Percentiles rank a stretch among this genome's conserved stretches.
phyloP scores from a whole-genome alignment of 192 early-diverging fungal genomes.

The Phlyctochytrium arcticum region DNA sequence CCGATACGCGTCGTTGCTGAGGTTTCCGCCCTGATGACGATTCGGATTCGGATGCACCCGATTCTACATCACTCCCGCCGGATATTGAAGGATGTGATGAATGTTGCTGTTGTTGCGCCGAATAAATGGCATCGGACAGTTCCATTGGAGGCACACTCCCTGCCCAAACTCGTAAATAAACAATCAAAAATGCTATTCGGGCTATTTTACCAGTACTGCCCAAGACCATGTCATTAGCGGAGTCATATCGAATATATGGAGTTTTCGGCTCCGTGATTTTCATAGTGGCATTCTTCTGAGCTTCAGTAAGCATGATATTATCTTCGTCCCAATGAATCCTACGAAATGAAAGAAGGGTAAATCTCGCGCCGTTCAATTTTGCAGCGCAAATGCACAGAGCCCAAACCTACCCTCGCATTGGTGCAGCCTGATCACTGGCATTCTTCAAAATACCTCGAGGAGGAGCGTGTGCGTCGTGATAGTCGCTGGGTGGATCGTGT shows the following conservation, averaged over 20 bases:
- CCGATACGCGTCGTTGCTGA: neutral
- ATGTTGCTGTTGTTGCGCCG: neutral
- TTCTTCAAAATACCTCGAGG: slow-evolving; percentile 12
- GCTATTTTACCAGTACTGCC: slow-evolving; percentile 38
- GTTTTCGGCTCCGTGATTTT: slow-evolving; percentile 96
- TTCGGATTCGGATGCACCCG: neutral
- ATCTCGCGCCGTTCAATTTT: neutral
- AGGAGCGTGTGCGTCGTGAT: neutral
- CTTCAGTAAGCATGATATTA: slow-evolving; percentile 81
- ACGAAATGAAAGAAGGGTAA: neutral
- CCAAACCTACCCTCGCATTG: slow-evolving; percentile 9
- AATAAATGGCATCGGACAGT: slow-evolving; percentile 24
- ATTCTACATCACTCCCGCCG: neutral
- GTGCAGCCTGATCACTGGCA: neutral
- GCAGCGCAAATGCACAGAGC: neutral
- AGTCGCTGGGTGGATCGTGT: too few relatives aligned
- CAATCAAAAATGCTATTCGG: neutral
- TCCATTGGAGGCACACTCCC: slow-evolving; percentile 33
- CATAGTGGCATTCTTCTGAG: slow-evolving; percentile 89
- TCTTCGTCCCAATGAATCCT: slow-evolving; percentile 95
- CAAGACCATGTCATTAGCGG: slow-evolving; percentile 68
- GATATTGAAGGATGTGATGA: neutral
- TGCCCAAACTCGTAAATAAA: neutral
- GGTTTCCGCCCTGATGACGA: neutral
- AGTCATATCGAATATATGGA: slow-evolving; percentile 88